Evolutionary conservation across 768 basidiomycete genomes (phyloP), one percentile per base, ranked within the genome.

Genomic region (Tricholoma terreum): DNA sequence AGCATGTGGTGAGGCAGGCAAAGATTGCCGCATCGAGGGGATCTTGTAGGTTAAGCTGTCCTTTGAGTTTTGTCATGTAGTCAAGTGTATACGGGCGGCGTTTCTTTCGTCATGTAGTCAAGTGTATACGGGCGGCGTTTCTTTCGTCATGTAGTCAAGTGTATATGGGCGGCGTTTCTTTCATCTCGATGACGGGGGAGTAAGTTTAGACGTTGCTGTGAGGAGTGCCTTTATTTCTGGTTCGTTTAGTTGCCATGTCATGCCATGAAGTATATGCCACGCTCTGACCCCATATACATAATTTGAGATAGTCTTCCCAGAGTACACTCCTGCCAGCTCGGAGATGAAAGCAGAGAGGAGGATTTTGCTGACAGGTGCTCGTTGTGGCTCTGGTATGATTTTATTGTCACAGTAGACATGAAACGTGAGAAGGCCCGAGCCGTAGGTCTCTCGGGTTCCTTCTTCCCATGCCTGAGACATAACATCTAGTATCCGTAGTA

Each of bases 1-100:
- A 68, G 1, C 36, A 17, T 1, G 55, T 60, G 0, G 58, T 62
- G 2, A 72, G 58, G 45, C 66, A 69, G 0, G 63, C 55, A 36
- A 42, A 42, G 15, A 11, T 9, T 40, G 38, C 38, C 4, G 15
- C n/a, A 40, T 40, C n/a, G 38, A 40, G 38, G n/a, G 38, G 38
- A 40, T 5, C 4, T 17, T 40, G 38, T n/a, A 40, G 9, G 11
- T 40, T 40, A 5, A 40, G 38, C 40, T 42, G 40, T 19, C 40
- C 40, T 42, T 42, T 42, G n/a, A 42, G 40, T 42, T 42, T 42
- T 19, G 40, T 42, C 40, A 42, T 42, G 40, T 42, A 42, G 15
- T 19, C 10, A 17, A 10, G 40, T 19, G 17, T 38, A 14, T 38
- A 38, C 15, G 36, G 36, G 36, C 7, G 14, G 14, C 14, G 14